phyloP scores from a whole-genome alignment of 2,329 filamentous ascomycete species.

The Fusarium decemcellulare region DNA sequence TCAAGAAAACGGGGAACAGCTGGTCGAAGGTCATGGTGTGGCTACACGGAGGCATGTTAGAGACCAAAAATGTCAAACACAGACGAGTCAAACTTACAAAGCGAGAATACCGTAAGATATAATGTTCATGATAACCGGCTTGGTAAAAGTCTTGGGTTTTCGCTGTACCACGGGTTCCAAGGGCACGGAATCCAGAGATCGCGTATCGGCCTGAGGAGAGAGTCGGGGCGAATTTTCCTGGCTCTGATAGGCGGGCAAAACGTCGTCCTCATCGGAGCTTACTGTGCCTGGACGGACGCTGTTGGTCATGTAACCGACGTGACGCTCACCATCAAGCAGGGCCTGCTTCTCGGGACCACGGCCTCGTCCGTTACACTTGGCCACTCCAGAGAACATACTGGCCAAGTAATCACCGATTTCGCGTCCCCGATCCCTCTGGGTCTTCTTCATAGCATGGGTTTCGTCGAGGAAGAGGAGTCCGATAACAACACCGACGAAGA shows the following conservation, averaged over 20 bases:
- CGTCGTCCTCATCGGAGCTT: conserved; percentile 62
- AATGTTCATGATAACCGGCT: conserved; percentile 88
- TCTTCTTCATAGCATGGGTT: conserved; percentile 88
- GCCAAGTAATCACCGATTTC: conserved; percentile 82
- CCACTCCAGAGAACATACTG: conserved; percentile 54
- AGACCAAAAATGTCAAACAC: neutral
- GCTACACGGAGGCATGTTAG: conserved; percentile 62
- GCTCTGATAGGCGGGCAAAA: conserved; percentile 78
- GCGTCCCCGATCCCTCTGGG: conserved; percentile 80
- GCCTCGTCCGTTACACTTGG: conserved; percentile 52
- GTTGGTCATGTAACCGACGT: conserved; percentile 70
- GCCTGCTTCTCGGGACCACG: conserved; percentile 70
- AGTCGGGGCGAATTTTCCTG: conserved; percentile 69
- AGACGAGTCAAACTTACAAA: conserved; percentile 76
- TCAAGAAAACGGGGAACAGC: conserved; percentile 92
- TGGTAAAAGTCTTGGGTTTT: conserved; percentile 78
- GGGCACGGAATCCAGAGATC: conserved; percentile 24
- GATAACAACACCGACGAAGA: conserved; percentile 81
- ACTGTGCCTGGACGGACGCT: conserved; percentile 18
- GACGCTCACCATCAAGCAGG: conserved; percentile 73
- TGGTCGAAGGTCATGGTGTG: conserved; percentile 98
- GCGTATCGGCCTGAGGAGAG: conserved; percentile 47
- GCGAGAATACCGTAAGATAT: conserved; percentile 92
- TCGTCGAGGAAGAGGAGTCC: conserved; percentile 93
- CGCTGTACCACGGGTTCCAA: conserved; percentile 33